phyloP scores from a whole-genome alignment of 139 green algal species.

The Chlorella vulgaris region DNA sequence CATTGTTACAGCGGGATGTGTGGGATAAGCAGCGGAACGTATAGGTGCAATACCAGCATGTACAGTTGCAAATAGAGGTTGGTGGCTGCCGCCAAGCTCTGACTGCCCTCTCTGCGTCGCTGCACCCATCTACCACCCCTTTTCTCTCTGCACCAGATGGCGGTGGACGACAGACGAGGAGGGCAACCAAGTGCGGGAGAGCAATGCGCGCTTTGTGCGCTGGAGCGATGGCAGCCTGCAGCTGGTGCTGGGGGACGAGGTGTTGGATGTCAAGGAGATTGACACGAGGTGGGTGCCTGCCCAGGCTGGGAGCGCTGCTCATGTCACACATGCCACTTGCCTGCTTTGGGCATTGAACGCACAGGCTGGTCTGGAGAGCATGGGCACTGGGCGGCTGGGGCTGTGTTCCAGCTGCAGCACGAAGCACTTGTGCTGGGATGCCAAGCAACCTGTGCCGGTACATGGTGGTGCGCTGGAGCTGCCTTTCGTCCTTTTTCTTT shows the following conservation, averaged over 20 bases:
- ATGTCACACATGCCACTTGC: neutral
- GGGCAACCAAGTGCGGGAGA: slow-evolving; percentile 54
- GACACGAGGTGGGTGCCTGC: slow-evolving; percentile 43
- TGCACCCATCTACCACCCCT: neutral
- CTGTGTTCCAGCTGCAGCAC: no score
- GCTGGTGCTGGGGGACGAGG: slow-evolving; percentile 79
- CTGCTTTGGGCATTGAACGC: no score
- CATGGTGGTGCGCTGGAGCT: no score
- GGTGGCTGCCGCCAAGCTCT: no score
- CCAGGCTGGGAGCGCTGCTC: neutral
- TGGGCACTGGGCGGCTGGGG: no score
- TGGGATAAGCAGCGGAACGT: no score
- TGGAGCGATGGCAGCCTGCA: slow-evolving; percentile 80
- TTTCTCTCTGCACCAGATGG: slow-evolving; percentile 34
- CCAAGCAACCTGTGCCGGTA: neutral
- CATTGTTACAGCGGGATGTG: no score
- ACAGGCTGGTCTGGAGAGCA: no score
- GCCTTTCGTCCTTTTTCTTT: no score
- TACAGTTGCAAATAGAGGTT: no score
- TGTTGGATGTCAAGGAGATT: slow-evolving; percentile 69
- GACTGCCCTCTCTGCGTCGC: neutral
- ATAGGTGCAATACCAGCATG: no score
- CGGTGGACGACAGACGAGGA: slow-evolving; percentile 40
- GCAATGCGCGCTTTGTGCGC: slow-evolving; percentile 79
- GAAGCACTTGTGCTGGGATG: no score